Percentiles rank a stretch among this genome's conserved stretches.
These are phyloP conservation scores for Camptophora hylomeconis DNA, from an alignment of 2,329 filamentous ascomycete genomes.

Conservation along the genomic window DNA sequence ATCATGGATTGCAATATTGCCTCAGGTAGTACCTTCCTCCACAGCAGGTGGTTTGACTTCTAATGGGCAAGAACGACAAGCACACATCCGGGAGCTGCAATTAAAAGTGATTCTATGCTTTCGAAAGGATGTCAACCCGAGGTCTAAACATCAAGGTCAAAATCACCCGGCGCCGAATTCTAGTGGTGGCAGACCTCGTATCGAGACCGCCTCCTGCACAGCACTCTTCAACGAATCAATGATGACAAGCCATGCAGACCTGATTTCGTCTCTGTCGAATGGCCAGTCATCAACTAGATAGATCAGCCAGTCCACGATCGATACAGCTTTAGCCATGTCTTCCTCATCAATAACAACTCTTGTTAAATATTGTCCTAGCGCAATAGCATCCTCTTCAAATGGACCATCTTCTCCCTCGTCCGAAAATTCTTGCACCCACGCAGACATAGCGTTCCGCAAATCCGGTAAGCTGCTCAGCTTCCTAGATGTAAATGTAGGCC, in stretches of 20 bases:
- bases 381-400: conserved; percentile 62
- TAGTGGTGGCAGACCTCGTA: conserved; percentile 45
- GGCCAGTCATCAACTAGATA: conserved; percentile 27
- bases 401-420: conserved; percentile 73
- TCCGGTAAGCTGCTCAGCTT: conserved; percentile 46
- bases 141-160: conserved; percentile 1
- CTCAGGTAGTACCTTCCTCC: too few relatives aligned
- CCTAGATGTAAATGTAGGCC: conserved; percentile 49
- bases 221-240: conserved; percentile 28
- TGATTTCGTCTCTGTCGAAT: conserved; percentile 26
- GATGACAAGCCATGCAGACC: conserved; percentile 31
- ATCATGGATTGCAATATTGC: too few relatives aligned
- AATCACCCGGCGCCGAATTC: conserved; percentile 24
- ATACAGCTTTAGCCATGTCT: conserved; percentile 62
- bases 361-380: conserved; percentile 59
- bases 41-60: too few relatives aligned
- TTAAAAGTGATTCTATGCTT: too few relatives aligned
- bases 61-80: conserved; percentile 1
- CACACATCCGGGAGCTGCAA: too few relatives aligned
- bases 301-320: conserved; percentile 52
- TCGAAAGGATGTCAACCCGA: too few relatives aligned
- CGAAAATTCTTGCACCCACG: conserved; percentile 62
- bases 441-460: conserved; percentile 58
- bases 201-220: conserved; percentile 42
- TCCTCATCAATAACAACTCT: conserved; percentile 63